Conservation (phyloP, 768 basidiomycete species). For the Psilocybe cubensis region DNA sequence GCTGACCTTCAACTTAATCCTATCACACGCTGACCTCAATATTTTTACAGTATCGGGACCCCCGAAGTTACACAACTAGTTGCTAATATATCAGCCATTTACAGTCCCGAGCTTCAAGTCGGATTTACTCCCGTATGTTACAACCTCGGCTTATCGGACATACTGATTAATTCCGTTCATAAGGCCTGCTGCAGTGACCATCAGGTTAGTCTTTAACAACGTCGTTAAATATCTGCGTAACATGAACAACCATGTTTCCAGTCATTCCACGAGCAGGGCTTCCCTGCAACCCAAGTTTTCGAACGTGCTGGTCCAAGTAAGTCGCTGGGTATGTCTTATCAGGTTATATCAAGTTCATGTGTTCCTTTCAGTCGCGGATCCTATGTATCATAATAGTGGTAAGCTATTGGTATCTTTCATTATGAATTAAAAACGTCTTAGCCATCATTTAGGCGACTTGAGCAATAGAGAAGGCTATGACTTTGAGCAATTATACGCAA, state of each 20-base stretch:
- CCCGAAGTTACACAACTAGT: constrained; percentile 78
- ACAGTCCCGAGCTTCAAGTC: constrained; percentile 78
- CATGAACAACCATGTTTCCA: constrained; percentile 27
- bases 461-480: constrained; percentile 83
- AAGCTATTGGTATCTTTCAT: constrained; percentile 18
- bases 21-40: neutral
- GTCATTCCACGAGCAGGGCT: constrained; percentile 84
- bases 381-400: constrained; percentile 90
- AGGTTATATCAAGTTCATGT: constrained; percentile 1
- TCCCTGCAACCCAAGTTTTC: constrained; percentile 85
- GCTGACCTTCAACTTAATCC: neutral
- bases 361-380: constrained; percentile 68
- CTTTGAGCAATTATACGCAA: constrained; percentile 77
- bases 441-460: constrained; percentile 61
- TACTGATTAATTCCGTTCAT: neutral
- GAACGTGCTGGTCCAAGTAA: constrained; percentile 79
- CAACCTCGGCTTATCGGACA: neutral
- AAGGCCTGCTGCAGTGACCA: constrained; percentile 93
- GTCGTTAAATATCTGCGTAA: neutral
- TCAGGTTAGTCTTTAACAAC: constrained; percentile 49
- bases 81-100: constrained; percentile 73
- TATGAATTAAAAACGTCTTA: neutral
- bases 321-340: constrained; percentile 19
- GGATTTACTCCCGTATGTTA: constrained; percentile 62
- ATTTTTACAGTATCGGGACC: constrained; percentile 67